Conservation (phyloP, 345 rosid species). For the Acer yangbiense region DNA sequence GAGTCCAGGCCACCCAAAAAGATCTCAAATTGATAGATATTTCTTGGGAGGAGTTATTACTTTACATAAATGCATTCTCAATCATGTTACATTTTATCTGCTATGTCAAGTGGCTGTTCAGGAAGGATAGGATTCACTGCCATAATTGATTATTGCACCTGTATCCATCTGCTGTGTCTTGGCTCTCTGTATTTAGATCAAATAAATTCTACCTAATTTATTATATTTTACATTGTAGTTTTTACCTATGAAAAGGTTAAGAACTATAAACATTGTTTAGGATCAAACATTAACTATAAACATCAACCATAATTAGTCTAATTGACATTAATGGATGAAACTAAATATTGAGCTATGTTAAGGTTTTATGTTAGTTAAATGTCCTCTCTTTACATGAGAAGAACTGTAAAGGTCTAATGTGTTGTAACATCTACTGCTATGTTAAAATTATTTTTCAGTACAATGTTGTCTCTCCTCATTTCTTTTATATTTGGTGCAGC, state of each 20-base stretch:
- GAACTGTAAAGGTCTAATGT: not conserved
- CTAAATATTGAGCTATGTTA: not conserved
- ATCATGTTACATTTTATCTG: not conserved
- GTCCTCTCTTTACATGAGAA: not conserved
- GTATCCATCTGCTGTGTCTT: not conserved
- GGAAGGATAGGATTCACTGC: not conserved
- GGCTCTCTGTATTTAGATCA: too few relatives aligned
- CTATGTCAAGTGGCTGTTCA: not conserved
- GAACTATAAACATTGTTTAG: not conserved
- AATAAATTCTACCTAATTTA: too few relatives aligned
- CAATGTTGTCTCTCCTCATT: not conserved
- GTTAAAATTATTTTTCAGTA: not conserved
- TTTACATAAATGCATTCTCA: not conserved
- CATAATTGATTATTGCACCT: not conserved
- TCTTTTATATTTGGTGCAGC: conserved; percentile 43
- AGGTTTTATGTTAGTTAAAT: not conserved
- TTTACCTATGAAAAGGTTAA: not conserved
- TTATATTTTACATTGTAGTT: not conserved
- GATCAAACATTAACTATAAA: not conserved
- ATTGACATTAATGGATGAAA: not conserved
- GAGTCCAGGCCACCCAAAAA: not conserved
- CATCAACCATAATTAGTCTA: not conserved
- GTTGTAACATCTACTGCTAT: not conserved
- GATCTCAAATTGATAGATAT: not conserved
- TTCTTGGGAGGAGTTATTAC: not conserved